Evolutionary conservation across 192 early-diverging fungal species (phyloP).

Genomic region (Geranomyces michiganensis): DNA sequence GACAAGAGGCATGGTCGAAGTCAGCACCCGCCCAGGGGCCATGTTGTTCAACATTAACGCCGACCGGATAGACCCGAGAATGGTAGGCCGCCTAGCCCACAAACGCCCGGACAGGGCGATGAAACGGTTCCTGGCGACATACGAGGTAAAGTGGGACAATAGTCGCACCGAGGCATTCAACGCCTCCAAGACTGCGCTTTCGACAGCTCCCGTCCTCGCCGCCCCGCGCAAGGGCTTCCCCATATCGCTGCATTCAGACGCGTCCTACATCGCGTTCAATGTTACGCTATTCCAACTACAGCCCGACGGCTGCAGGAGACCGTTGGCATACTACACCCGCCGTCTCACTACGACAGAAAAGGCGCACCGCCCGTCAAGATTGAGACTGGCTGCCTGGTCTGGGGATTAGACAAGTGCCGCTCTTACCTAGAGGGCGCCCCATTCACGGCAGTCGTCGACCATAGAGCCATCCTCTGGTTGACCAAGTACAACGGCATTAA

Average conservation of each 20-base stretch:
- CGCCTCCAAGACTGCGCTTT: no score
- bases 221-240: no score
- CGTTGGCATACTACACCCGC: no score
- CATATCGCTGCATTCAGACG: no score
- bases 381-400: constrained; percentile 8
- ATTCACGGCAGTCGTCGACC: neutral
- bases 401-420: neutral
- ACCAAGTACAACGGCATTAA: constrained; percentile 1
- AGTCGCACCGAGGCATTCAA: no score
- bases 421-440: neutral
- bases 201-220: no score
- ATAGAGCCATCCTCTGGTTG: neutral
- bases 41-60: neutral
- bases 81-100: neutral
- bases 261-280: no score
- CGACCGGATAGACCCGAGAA: neutral
- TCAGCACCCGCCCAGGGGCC: no score
- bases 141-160: neutral
- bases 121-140: neutral
- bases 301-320: no score
- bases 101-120: neutral
- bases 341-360: no score
- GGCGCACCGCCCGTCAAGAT: constrained; percentile 1
- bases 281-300: no score
- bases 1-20: no score